phyloP scores from a whole-genome alignment of 208 protist species.

The Borovskyia barvae region DNA sequence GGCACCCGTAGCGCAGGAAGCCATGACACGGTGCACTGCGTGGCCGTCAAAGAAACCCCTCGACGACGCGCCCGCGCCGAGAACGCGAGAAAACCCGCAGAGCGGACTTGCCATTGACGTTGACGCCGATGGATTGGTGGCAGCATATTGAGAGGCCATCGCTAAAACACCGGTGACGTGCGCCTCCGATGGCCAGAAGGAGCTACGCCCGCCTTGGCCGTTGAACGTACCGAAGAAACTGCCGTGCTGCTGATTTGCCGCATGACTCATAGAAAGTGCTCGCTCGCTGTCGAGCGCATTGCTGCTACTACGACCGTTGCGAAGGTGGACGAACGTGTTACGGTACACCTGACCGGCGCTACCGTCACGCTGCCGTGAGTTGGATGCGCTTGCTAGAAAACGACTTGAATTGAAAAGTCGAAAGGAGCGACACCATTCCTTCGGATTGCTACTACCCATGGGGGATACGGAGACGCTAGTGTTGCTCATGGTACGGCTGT shows the following conservation, averaged over 20 bases:
- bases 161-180: conserved; percentile 20
- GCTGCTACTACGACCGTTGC: conserved; percentile 20
- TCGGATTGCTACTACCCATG: conserved; percentile 43
- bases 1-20: conserved; percentile 26
- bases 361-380: conserved; percentile 30
- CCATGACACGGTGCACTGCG: conserved; percentile 20
- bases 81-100: conserved; percentile 4
- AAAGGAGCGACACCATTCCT: conserved; percentile 80
- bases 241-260: conserved; percentile 15
- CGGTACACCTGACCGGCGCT: conserved; percentile 30
- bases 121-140: neutral
- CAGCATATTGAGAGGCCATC: conserved; percentile 3
- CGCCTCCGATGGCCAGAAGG: conserved; percentile 19
- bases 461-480: conserved; percentile 56
- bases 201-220: conserved; percentile 2
- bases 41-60: conserved; percentile 4
- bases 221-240: conserved; percentile 18
- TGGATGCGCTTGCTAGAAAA: conserved; percentile 21
- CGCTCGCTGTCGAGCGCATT: conserved; percentile 15
- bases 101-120: conserved; percentile 18
- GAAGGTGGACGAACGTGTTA: conserved; percentile 20
- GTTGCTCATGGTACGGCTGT: conserved; percentile 55
- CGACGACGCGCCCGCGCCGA: conserved; percentile 4
- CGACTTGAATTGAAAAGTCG: conserved; percentile 64
- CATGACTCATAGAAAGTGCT: conserved; percentile 5